phyloP scores from a whole-genome alignment of 2,329 filamentous ascomycete species.

The Didymella segeticola region DNA sequence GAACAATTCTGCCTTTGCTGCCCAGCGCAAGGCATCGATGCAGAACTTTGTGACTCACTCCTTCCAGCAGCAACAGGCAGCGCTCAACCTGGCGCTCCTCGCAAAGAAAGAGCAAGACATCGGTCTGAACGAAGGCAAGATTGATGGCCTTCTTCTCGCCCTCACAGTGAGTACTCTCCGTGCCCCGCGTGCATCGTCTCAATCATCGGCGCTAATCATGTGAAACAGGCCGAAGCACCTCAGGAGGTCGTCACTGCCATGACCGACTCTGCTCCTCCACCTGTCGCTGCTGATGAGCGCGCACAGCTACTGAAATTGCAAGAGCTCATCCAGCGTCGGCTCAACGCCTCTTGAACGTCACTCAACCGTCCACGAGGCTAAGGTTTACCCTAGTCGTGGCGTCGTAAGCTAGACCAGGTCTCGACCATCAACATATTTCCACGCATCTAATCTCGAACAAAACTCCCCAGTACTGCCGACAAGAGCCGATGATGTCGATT shows the following conservation, averaged over 20 bases:
- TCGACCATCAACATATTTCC: conserved; percentile 24
- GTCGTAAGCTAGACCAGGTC: conserved; percentile 30
- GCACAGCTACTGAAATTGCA: conserved; percentile 41
- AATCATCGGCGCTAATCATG: conserved; percentile 44
- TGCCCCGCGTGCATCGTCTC: conserved; percentile 36
- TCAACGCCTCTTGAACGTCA: conserved; percentile 30
- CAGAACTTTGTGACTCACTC: conserved; percentile 40
- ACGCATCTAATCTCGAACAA: conserved; percentile 17
- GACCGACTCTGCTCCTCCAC: conserved; percentile 34
- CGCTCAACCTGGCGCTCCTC: conserved; percentile 68
- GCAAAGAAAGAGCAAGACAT: conserved; percentile 59
- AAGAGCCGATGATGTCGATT: conserved; percentile 1
- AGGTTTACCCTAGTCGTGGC: conserved; percentile 24
- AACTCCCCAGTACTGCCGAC: conserved; percentile 4
- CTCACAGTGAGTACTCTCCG: conserved; percentile 63
- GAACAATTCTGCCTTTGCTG: conserved; percentile 12
- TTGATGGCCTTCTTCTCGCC: conserved; percentile 62
- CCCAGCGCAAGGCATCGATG: conserved; percentile 34
- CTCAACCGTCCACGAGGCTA: conserved; percentile 22
- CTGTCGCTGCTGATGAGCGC: conserved; percentile 35
- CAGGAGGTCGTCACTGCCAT: conserved; percentile 43
- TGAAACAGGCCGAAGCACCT: conserved; percentile 51
- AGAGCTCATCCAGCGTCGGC: conserved; percentile 42
- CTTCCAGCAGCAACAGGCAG: conserved; percentile 69
- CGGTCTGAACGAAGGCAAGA: conserved; percentile 54